phyloP scores from a whole-genome alignment of 306 rosid genomes.

The Glycine soja region DNA sequence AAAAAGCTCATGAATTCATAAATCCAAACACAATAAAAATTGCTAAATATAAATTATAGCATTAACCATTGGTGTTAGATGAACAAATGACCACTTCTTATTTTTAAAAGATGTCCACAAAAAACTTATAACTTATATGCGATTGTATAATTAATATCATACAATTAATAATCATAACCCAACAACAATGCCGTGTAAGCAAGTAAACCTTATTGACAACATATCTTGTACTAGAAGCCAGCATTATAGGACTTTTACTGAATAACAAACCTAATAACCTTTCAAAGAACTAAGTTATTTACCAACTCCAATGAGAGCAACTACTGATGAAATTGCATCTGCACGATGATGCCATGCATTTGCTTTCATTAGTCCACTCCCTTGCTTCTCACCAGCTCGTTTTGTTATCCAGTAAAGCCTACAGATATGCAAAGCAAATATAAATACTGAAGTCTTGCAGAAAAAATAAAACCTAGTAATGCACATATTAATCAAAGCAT shows the following conservation, averaged over 20 bases:
- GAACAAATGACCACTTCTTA: slow-evolving; percentile 4
- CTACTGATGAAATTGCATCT: slow-evolving; percentile 92
- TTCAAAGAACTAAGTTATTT: slow-evolving; percentile 54
- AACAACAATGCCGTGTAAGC: slow-evolving; percentile 12
- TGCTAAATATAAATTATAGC: background rate
- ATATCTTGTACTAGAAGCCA: slow-evolving; percentile 31
- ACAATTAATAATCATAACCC: slow-evolving; percentile 12
- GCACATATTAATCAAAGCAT: slow-evolving; percentile 14
- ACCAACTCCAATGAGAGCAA: slow-evolving; percentile 96
- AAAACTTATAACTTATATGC: background rate
- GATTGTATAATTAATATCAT: background rate
- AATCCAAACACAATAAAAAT: background rate
- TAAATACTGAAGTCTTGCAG: slow-evolving; percentile 6
- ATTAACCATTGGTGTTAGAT: background rate
- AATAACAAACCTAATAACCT: slow-evolving; percentile 26
- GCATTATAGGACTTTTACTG: background rate
- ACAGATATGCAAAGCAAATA: slow-evolving; percentile 35
- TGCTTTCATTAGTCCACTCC: slow-evolving; percentile 96
- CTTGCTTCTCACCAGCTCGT: slow-evolving; percentile 83
- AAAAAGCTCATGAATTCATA: background rate
- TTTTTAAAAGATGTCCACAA: background rate
- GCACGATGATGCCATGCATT: slow-evolving; percentile 99
- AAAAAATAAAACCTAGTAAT: slow-evolving; percentile 34
- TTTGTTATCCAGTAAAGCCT: slow-evolving; percentile 95
- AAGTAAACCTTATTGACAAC: slow-evolving; percentile 32